Conservation (phyloP, 2,329 filamentous ascomycete genomes). For the Geoglossum cookeanum region DNA sequence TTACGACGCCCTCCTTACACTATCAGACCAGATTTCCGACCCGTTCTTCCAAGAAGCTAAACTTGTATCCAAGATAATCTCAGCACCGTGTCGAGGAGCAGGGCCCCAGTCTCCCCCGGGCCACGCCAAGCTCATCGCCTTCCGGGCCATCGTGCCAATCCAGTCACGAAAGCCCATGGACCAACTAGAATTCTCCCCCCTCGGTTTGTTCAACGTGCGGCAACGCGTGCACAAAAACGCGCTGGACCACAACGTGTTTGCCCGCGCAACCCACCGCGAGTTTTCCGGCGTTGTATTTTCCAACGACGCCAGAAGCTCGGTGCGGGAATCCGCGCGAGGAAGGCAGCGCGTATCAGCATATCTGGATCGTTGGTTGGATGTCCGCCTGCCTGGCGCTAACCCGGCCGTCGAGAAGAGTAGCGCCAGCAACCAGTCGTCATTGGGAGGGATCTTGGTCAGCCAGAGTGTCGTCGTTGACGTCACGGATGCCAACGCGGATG, state of each 20-base stretch:
- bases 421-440: constrained; percentile 24
- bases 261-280: constrained; percentile 26
- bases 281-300: no score
- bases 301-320: no score
- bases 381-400: no score
- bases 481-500: constrained; percentile 21
- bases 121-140: constrained; percentile 29
- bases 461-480: constrained; percentile 35
- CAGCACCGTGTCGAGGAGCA: constrained; percentile 22
- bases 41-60: constrained; percentile 28
- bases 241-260: constrained; percentile 38
- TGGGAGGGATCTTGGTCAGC: constrained; percentile 42
- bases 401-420: constrained; percentile 27
- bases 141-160: constrained; percentile 44
- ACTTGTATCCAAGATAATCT: constrained; percentile 25
- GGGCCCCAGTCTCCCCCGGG: constrained; percentile 13
- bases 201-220: constrained; percentile 45
- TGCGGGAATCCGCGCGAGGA: no score
- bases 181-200: constrained; percentile 38
- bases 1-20: constrained; percentile 22
- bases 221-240: constrained; percentile 40
- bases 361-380: no score
- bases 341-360: no score
- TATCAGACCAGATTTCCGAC: constrained; percentile 26
- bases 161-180: constrained; percentile 33